Evolutionary conservation across 192 early-diverging fungal genomes (phyloP).

Genomic region (Coemansia sp.): DNA sequence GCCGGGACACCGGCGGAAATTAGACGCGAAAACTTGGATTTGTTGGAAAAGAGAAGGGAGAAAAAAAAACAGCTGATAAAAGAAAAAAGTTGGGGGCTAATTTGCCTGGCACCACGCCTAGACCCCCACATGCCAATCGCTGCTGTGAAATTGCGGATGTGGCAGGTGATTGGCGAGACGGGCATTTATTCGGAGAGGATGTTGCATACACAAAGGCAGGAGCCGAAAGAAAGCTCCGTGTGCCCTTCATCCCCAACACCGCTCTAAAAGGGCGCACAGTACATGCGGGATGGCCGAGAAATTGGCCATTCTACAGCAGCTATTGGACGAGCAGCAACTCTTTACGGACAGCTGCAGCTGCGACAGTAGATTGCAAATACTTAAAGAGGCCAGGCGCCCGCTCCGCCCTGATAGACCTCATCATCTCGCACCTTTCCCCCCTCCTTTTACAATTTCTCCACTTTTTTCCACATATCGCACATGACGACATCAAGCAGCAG

Average conservation of each 20-base stretch:
- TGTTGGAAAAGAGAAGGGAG: neutral
- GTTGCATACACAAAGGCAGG: too few species aligned
- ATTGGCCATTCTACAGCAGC: neutral
- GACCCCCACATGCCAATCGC: too few species aligned
- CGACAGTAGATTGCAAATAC: constrained; percentile 3
- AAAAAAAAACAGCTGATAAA: neutral
- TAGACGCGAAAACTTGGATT: neutral
- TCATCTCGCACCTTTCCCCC: neutral
- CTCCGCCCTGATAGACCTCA: neutral
- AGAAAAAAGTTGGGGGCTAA: too few species aligned
- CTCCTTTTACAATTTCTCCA: neutral
- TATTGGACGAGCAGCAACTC: neutral
- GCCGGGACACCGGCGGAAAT: neutral
- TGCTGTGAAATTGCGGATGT: too few species aligned
- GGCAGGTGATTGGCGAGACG: too few species aligned
- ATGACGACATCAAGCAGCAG: neutral
- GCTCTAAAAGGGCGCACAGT: neutral
- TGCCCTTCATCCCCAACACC: neutral
- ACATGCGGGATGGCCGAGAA: constrained; percentile 4
- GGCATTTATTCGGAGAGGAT: constrained; percentile 10
- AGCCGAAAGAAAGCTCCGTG: neutral
- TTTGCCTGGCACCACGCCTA: too few species aligned
- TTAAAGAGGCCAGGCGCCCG: constrained; percentile 9
- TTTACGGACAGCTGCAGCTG: neutral
- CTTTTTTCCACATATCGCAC: neutral